Conservation (phyloP, 495 filamentous ascomycete genomes). For the Venustampulla echinocandica region DNA sequence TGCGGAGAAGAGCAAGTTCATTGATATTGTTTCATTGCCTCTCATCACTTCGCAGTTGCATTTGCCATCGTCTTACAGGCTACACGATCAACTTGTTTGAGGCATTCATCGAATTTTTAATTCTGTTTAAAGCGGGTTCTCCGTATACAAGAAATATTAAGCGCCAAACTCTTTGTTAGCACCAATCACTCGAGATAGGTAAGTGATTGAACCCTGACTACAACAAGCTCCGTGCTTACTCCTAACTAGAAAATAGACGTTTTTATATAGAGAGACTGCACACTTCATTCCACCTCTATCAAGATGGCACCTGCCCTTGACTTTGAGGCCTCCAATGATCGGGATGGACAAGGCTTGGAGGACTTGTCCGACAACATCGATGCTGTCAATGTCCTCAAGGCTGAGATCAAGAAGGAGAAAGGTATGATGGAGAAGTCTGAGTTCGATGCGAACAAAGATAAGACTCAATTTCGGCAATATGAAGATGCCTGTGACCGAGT, state of each 20-base stretch:
- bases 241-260: no score
- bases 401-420: constrained; percentile 38
- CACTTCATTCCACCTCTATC: not conserved
- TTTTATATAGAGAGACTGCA: no score
- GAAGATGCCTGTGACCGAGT: constrained; percentile 69
- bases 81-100: not conserved
- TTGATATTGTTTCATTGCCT: not conserved
- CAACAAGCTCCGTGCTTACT: no score
- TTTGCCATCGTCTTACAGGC: not conserved
- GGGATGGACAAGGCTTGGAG: constrained; percentile 69
- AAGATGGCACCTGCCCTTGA: constrained; percentile 25
- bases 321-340: constrained; percentile 18
- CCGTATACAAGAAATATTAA: no score
- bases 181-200: no score
- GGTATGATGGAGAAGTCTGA: constrained; percentile 52
- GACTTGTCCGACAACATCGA: constrained; percentile 73
- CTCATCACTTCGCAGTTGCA: not conserved
- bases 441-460: constrained; percentile 74
- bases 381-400: constrained; percentile 69
- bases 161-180: no score
- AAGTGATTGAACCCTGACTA: no score
- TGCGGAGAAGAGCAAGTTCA: not conserved
- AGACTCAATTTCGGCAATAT: constrained; percentile 72
- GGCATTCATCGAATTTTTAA: not conserved
- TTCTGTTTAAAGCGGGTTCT: not conserved